These are phyloP conservation scores for Didymella arachidicola DNA, from an alignment of 2,329 filamentous ascomycete genomes.

Conservation along the genomic window DNA sequence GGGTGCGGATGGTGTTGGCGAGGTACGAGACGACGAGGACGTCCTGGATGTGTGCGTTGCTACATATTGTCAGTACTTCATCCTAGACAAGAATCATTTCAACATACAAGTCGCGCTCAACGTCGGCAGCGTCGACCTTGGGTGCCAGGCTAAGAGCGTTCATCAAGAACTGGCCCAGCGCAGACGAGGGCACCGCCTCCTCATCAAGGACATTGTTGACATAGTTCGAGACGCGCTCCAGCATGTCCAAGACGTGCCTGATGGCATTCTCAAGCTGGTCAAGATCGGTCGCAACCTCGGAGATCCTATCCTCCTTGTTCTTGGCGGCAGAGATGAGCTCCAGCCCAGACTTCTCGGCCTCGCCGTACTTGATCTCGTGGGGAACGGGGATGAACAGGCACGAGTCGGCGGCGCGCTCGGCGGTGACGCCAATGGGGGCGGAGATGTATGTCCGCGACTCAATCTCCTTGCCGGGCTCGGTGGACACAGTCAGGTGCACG, in stretches of 20 bases:
- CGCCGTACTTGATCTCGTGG: conserved; percentile 89
- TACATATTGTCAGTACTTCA: conserved; percentile 48
- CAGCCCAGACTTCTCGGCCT: conserved; percentile 77
- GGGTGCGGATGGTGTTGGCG: conserved; percentile 97
- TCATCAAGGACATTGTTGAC: conserved; percentile 94
- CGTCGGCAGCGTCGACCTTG: conserved; percentile 88
- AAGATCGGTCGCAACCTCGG: conserved; percentile 82
- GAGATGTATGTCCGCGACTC: conserved; percentile 94
- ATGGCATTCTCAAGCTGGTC: conserved; percentile 86
- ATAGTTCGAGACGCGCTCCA: conserved; percentile 91
- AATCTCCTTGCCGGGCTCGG: conserved; percentile 85
- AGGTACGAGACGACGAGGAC: conserved; percentile 98
- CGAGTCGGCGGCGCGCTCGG: conserved; percentile 93
- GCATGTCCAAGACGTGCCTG: conserved; percentile 85
- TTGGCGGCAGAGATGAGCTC: conserved; percentile 86
- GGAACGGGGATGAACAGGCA: conserved; percentile 98
- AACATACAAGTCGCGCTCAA: conserved; percentile 89
- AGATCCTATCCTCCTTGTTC: conserved; percentile 76
- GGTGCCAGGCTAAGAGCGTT: conserved; percentile 91
- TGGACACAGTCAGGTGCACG: conserved; percentile 93
- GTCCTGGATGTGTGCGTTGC: conserved; percentile 99
- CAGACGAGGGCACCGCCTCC: conserved; percentile 86
- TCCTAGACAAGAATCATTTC: background rate
- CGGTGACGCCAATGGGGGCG: conserved; percentile 90
- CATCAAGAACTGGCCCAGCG: conserved; percentile 92